Conservation (phyloP, 768 basidiomycete genomes). For the Collybiopsis luxurians region DNA sequence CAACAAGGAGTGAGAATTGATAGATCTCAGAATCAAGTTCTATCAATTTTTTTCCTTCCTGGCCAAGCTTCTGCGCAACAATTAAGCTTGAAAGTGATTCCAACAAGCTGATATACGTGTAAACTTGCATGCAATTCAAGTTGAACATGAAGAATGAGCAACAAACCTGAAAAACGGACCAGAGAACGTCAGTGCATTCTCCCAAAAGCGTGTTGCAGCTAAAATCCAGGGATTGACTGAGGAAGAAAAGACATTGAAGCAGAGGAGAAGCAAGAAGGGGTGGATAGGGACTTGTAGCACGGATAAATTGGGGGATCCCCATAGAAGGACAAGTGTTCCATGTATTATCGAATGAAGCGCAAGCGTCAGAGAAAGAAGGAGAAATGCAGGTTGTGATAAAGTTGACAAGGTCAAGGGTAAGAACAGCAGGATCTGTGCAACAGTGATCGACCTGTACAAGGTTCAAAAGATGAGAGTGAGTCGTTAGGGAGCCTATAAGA, state of each 20-base stretch:
- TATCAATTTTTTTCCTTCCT: conserved; percentile 70
- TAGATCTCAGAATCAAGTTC: conserved; percentile 67
- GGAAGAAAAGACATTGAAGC: conserved; percentile 80
- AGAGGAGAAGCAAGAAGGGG: conserved; percentile 81
- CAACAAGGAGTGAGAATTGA: conserved; percentile 75
- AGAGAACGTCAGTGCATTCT: conserved; percentile 61
- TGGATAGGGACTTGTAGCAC: conserved; percentile 85
- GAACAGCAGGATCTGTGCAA: conserved; percentile 77
- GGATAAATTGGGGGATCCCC: conserved; percentile 68
- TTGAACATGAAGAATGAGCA: neutral
- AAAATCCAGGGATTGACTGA: conserved; percentile 56
- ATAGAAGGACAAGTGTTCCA: conserved; percentile 71
- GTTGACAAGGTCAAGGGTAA: conserved; percentile 84
- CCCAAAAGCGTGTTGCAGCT: conserved; percentile 69
- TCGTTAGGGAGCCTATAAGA: neutral
- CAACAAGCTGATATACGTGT: conserved; percentile 64
- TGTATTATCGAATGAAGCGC: conserved; percentile 78
- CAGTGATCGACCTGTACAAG: conserved; percentile 73
- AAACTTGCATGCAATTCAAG: neutral
- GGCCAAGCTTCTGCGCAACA: conserved; percentile 78
- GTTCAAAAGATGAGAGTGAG: conserved; percentile 8
- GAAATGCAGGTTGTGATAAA: conserved; percentile 75
- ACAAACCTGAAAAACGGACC: conserved; percentile 41
- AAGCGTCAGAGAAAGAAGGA: conserved; percentile 76
- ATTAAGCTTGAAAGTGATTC: conserved; percentile 84